Conservation (phyloP, 257 asterid genomes). For the Solanum clarkiae region DNA sequence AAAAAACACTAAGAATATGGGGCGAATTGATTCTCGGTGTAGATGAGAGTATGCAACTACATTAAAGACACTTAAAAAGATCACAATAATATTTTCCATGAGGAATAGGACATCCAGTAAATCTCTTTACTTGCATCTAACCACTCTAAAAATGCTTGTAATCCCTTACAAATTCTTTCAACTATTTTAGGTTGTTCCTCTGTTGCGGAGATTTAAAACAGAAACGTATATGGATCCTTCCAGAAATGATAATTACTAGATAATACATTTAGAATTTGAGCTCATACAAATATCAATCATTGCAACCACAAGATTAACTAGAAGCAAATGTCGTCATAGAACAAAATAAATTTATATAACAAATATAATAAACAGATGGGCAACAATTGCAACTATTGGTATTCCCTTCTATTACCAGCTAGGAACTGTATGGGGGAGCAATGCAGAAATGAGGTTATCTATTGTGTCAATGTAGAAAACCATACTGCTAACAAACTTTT, state of each 20-base stretch:
- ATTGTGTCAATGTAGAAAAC: slow-evolving; percentile 9
- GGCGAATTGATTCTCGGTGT: no score
- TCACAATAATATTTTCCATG: no score
- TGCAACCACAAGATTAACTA: neutral
- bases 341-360: neutral
- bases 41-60: no score
- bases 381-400: neutral
- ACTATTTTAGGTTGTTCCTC: neutral
- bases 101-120: no score
- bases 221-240: neutral
- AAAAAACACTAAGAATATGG: no score
- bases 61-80: no score
- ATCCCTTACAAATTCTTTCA: no score
- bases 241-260: neutral
- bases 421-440: neutral
- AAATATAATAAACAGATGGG: no score
- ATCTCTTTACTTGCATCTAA: no score
- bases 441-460: neutral
- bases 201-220: neutral
- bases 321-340: neutral
- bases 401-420: neutral
- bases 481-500: slow-evolving; percentile 96
- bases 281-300: neutral
- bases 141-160: no score
- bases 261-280: neutral